phyloP scores from a whole-genome alignment of 192 early-diverging fungal species.

The Coemansia sp. region DNA sequence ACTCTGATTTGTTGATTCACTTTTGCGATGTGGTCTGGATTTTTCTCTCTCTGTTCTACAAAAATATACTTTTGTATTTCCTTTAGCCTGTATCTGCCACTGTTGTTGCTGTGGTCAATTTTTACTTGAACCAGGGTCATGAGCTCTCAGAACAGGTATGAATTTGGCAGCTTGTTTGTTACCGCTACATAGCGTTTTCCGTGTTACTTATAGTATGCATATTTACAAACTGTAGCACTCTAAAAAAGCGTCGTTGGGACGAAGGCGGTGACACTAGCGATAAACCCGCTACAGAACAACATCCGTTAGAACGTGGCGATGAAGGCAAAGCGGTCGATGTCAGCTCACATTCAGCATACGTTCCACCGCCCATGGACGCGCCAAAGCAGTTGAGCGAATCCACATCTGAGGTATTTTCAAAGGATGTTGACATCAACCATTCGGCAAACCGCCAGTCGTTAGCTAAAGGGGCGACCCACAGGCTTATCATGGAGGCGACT shows the following conservation, averaged over 20 bases:
- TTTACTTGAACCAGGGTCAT: background rate
- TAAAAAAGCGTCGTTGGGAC: conserved; percentile 10
- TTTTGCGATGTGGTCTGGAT: background rate
- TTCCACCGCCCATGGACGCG: conserved; percentile 10
- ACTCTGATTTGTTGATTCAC: background rate
- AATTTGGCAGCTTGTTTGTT: background rate
- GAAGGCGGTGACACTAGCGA: background rate
- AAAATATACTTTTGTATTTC: too few relatives aligned
- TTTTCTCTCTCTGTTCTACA: background rate
- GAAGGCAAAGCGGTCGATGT: conserved; percentile 1
- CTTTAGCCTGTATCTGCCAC: too few relatives aligned
- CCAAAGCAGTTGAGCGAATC: background rate
- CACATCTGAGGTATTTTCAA: conserved; percentile 36
- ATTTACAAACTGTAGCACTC: conserved; percentile 6
- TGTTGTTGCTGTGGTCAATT: too few relatives aligned
- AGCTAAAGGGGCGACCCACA: conserved; percentile 75
- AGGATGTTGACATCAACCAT: conserved; percentile 79
- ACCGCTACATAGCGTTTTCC: background rate
- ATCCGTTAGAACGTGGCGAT: background rate
- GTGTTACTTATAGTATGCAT: background rate
- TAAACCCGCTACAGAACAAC: background rate
- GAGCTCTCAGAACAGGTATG: conserved; percentile 9
- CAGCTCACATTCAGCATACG: background rate
- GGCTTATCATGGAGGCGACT: conserved; percentile 72
- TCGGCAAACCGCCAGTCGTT: conserved; percentile 76